Evolutionary conservation across 345 rosid genomes (phyloP), one percentile per base, ranked within the genome.

Genomic region (Abelmoschus esculentus): DNA sequence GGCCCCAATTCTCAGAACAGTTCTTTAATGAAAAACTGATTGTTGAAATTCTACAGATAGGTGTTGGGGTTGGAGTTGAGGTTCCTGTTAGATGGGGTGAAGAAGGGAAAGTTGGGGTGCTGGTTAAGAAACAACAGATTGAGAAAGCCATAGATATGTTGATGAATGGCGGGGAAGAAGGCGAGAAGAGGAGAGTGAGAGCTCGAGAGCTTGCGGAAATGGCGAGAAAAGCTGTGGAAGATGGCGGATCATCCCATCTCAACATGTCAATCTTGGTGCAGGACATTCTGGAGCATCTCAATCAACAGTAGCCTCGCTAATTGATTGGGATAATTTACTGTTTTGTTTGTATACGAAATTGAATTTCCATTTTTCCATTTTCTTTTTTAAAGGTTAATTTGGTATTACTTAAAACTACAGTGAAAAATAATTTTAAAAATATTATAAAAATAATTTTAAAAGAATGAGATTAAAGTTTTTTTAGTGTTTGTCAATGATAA

Each of bases 1-100:
- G 96, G 93, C 98, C 98, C 0, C 70, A 84, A 3, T 86, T 86
- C 46, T 73, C 91, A 1, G 96, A 92, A 73, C 98, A 92, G 54
- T 92, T 92, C 74, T 56, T 82, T 6, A 92, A 92, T 5, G 96
- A 92, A 78, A 89, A 84, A 75, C 71, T 90, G 0, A 55, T 88
- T 0, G 92, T 88, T 22, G 86, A 90, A 67, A 78, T 88, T 28
- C 66, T 92, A 66, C 75, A 66, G 71, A 79, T 90, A 0, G 96
- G 95, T 0, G 86, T 92, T 72, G 64, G 80, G 6, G 75, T 85
- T 4, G 96, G 98, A 0, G 92, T 83, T 11, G 86, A 83, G 52
- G 69, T 62, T 46, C 84, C 96, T 0, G 92, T 86, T 7, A 84
- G 80, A 53, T 90, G 90, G 89, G 98, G 98, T 3, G 87, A 90